phyloP scores from a whole-genome alignment of 2,329 filamentous ascomycete genomes.

The Monilinia aucupariae region DNA sequence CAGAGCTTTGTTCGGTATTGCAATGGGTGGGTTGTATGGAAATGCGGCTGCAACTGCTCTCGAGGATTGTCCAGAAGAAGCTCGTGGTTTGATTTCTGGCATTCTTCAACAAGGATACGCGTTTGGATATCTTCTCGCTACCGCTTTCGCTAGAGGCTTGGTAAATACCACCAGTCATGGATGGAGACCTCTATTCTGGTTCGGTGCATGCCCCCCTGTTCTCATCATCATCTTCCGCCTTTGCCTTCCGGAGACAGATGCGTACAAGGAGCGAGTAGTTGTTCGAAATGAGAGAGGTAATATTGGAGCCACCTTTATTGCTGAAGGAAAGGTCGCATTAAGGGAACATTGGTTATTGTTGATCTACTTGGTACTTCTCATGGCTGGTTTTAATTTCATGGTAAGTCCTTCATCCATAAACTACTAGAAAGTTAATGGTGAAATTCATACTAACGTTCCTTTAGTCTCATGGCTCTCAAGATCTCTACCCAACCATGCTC shows the following conservation, averaged over 20 bases:
- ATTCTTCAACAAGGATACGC: slow-evolving; percentile 80
- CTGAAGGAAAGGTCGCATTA: slow-evolving; percentile 72
- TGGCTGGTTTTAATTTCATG: slow-evolving; percentile 93
- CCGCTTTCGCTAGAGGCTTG: slow-evolving; percentile 60
- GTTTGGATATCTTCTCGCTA: slow-evolving; percentile 73
- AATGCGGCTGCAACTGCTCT: slow-evolving; percentile 74
- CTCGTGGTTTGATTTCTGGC: slow-evolving; percentile 74
- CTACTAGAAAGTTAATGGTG: not conserved
- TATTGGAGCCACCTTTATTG: slow-evolving; percentile 62
- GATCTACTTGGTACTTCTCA: slow-evolving; percentile 75
- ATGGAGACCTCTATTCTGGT: slow-evolving; percentile 88
- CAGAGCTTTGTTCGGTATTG: slow-evolving; percentile 68
- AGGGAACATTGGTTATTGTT: slow-evolving; percentile 76
- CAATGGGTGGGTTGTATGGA: slow-evolving; percentile 77
- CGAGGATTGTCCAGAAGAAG: slow-evolving; percentile 46
- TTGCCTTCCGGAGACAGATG: slow-evolving; percentile 71
- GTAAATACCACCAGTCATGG: slow-evolving; percentile 71
- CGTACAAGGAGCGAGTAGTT: slow-evolving; percentile 61
- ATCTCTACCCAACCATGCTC: slow-evolving; percentile 57
- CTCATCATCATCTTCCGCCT: slow-evolving; percentile 76
- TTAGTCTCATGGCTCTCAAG: slow-evolving; percentile 39
- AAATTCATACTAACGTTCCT: not conserved
- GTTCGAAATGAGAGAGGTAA: slow-evolving; percentile 56
- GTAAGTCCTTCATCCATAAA: slow-evolving; percentile 52
- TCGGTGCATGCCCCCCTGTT: slow-evolving; percentile 73